Evolutionary conservation across 2,329 filamentous ascomycete genomes (phyloP).

Genomic region (Xylaria sp.): DNA sequence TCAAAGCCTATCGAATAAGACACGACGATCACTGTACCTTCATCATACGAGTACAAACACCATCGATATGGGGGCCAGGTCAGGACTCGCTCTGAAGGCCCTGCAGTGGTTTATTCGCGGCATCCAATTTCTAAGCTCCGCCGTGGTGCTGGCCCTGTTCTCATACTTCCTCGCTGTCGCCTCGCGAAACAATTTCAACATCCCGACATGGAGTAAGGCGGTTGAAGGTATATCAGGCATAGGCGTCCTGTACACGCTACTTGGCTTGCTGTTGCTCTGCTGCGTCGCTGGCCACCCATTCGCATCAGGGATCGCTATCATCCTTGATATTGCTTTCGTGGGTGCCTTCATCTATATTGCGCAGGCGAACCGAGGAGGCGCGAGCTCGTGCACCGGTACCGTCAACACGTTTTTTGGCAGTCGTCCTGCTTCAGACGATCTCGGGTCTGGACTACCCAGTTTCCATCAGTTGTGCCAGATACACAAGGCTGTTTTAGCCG

Average conservation of each 20-base stretch:
- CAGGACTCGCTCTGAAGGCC: constrained; percentile 72
- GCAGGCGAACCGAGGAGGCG: constrained; percentile 75
- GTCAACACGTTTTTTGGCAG: constrained; percentile 76
- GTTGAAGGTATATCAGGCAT: constrained; percentile 82
- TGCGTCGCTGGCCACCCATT: constrained; percentile 79
- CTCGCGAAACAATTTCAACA: constrained; percentile 69
- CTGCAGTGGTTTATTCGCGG: constrained; percentile 76
- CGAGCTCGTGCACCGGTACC: constrained; percentile 67
- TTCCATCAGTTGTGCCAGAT: constrained; percentile 72
- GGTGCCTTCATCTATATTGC: constrained; percentile 86
- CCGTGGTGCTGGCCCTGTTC: constrained; percentile 80
- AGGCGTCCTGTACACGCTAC: constrained; percentile 77
- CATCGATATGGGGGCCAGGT: constrained; percentile 64
- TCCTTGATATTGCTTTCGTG: constrained; percentile 80
- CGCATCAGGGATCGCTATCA: constrained; percentile 76
- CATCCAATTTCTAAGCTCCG: constrained; percentile 77
- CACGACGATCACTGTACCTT: constrained; percentile 9
- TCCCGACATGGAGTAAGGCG: constrained; percentile 73
- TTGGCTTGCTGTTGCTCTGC: constrained; percentile 79
- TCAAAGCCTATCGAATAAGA: neutral
- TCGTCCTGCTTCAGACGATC: constrained; percentile 63
- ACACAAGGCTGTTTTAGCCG: constrained; percentile 79
- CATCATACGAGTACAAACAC: constrained; percentile 30
- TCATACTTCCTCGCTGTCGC: constrained; percentile 85
- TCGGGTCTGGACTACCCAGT: constrained; percentile 59